Evolutionary conservation across 805 yeast species (phyloP), one percentile per base, ranked within the genome.

Genomic region (Scheffersomyces lignosus): DNA sequence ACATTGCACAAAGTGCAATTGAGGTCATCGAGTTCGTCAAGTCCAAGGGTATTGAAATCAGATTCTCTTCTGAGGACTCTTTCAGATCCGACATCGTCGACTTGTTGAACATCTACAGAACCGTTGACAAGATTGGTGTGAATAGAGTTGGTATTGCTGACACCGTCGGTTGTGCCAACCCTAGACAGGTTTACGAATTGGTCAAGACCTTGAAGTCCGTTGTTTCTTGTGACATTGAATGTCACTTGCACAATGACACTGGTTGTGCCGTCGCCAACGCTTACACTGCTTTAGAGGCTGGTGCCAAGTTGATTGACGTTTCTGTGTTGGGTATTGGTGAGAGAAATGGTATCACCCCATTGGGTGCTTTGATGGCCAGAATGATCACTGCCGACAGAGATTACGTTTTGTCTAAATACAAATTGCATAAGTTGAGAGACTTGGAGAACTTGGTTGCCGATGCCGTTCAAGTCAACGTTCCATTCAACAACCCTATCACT

Each of bases 191-290:
- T 29, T 77, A 74, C 52, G 81, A 77, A 56, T 68, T 77, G 52
- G 78, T 77, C 44, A 73, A 74, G 60, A 76, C 81, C 14, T 66
- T 77, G 51, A 76, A 71, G 55, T 70, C 78, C 0, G 80, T 77
- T 16, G 80, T 77, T 31, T 63, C 69, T 8, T 77, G 82, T 65
- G 81, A 77, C 46, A 77, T 77, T 38, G 82, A 77, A 58, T 71
- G 78, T 41, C 82, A 77, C 58, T 77, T 77, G 72, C 82, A 77
- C 62, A 74, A 77, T 53, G 82, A 77, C 58, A 77, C 82, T 18
- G 82, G 82, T 27, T 77, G 82, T 63, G 81, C 82, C 33, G 72
- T 77, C 52, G 81, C 82, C 35, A 77, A 77, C 51, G 82, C 82
- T 20, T 77, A 77, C 59, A 73, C 81, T 35, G 82, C 82, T 15